Conservation (phyloP, 768 basidiomycete species). For the Suillus subaureus region DNA sequence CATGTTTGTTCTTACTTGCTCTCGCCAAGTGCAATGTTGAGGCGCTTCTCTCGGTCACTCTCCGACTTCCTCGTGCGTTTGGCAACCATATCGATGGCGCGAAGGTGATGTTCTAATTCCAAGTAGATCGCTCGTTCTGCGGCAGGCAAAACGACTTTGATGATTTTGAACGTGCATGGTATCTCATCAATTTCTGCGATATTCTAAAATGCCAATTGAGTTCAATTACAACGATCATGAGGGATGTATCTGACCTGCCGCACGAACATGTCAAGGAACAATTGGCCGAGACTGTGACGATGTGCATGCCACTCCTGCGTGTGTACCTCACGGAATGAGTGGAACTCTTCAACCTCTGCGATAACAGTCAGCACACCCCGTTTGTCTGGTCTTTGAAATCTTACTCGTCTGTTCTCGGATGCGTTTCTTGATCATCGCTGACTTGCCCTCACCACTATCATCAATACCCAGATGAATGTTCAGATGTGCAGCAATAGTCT, state of each 20-base stretch:
- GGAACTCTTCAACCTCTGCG: conserved; percentile 87
- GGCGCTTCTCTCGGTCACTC: conserved; percentile 86
- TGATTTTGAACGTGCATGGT: conserved; percentile 66
- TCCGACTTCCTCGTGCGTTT: conserved; percentile 65
- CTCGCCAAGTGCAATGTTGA: conserved; percentile 85
- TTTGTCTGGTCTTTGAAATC: conserved; percentile 17
- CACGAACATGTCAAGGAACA: conserved; percentile 79
- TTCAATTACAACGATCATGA: neutral
- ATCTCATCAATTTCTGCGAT: conserved; percentile 98
- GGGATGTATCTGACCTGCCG: conserved; percentile 62
- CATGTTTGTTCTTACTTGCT: conserved; percentile 58
- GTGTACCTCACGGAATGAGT: conserved; percentile 94
- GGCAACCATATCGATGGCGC: conserved; percentile 84
- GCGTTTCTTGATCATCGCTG: conserved; percentile 77
- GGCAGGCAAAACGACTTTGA: conserved; percentile 77
- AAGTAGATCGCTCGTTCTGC: conserved; percentile 94
- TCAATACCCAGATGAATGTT: conserved; percentile 90
- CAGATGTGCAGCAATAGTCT: conserved; percentile 88
- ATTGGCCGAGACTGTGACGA: conserved; percentile 80
- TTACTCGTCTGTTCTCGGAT: conserved; percentile 82
- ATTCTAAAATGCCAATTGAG: conserved; percentile 53
- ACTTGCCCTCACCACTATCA: conserved; percentile 82
- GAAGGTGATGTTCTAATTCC: conserved; percentile 91
- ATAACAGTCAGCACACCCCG: conserved; percentile 18
- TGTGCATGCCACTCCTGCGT: conserved; percentile 91